These are phyloP conservation scores for Cordyceps cateniannulata DNA, from an alignment of 2,329 filamentous ascomycete species.

Conservation along the genomic window DNA sequence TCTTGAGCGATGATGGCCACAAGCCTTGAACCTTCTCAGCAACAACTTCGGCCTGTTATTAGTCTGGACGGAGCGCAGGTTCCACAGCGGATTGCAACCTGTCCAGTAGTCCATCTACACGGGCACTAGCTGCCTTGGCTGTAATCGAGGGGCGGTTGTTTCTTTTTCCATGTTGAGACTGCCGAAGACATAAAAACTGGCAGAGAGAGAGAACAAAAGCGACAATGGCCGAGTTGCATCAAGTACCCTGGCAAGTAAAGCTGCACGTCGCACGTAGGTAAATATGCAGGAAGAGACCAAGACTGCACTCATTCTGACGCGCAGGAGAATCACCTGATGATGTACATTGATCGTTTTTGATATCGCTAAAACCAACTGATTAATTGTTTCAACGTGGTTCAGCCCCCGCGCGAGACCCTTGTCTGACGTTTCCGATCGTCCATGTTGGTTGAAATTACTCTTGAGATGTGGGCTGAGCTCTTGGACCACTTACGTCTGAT, in stretches of 20 bases:
- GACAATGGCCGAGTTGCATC: background rate
- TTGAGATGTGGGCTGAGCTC: background rate
- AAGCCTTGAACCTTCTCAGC: no score
- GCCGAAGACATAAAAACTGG: background rate
- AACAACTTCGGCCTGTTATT: background rate
- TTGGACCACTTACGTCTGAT: background rate
- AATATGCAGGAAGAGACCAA: slow-evolving; percentile 4
- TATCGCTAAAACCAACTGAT: background rate
- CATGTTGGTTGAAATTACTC: background rate
- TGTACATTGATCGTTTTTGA: background rate
- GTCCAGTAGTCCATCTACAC: no score
- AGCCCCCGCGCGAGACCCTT: background rate
- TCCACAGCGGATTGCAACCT: no score
- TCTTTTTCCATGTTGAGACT: background rate
- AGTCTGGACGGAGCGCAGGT: background rate
- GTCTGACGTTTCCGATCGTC: background rate
- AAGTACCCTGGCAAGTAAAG: background rate
- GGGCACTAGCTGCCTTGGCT: no score
- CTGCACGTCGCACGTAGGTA: background rate
- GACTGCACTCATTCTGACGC: slow-evolving; percentile 10
- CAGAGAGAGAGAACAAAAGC: background rate
- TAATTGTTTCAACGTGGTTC: background rate
- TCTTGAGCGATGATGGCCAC: background rate
- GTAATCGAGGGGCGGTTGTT: no score
- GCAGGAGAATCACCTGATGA: slow-evolving; percentile 11